Evolutionary conservation across 2,329 filamentous ascomycete genomes (phyloP), one percentile per base, ranked within the genome.

Genomic region (Fusarium irregulare): DNA sequence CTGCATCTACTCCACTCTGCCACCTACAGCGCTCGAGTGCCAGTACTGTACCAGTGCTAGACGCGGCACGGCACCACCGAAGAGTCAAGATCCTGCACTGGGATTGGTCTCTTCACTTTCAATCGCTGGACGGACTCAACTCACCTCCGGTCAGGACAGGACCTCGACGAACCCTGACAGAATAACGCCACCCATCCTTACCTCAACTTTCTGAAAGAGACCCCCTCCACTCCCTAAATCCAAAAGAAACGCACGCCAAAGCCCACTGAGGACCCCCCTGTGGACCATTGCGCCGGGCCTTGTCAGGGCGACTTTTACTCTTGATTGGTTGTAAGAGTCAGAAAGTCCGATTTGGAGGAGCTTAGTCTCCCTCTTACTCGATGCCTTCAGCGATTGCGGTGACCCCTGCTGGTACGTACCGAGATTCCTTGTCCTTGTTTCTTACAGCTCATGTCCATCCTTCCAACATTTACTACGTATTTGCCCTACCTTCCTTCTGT

Each of bases 301-400:
- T 64, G 46, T 72, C 73, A 63, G 64, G 59, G 50, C 70, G 54
- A 50, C 51, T 60, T 66, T 55, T 46, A 65, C 53, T 64, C 56
- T 56, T 50, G 14, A 71, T 68, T 71, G 66, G 67, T 45, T 51
- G 57, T 34, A 60, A 61, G 61, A 66, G 59, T 73, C 61, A 61
- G 53, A 74, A 25, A 58, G 27, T 41, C 63, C 60, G 65, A 68
- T 70, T 68, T 65, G 54, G 64, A 68, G 56, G 59, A 68, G 53
- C 57, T 63, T 68, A 70, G 59, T 67, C 66, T 69, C 70, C 68
- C 70, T 71, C 60, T 57, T 66, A 44, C 68, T 61, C 73, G 71
- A 76, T 76, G 74, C 74, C 74, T 75, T 76, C 74, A 72, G 74
- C 72, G 70, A 72, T 76, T 67, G 70, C 73, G 49, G 72, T 75